These are phyloP conservation scores for Fusarium kyushuense DNA, from an alignment of 2,329 filamentous ascomycete species.

Conservation along the genomic window DNA sequence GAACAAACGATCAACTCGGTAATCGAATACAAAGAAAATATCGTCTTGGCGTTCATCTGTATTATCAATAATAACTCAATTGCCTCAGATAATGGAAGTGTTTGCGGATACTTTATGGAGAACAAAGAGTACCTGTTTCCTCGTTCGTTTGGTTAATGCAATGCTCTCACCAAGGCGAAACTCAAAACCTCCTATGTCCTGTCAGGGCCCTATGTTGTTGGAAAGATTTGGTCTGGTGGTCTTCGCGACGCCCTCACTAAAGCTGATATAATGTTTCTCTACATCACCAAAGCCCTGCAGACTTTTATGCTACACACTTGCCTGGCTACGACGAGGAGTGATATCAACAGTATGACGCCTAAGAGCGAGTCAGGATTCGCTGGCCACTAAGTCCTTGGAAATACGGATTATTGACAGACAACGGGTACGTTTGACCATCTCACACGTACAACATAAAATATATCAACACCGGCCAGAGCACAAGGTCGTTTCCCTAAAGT, in stretches of 20 bases:
- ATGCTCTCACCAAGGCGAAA: constrained; percentile 22
- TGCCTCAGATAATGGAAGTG: not conserved
- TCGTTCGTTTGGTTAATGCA: not conserved
- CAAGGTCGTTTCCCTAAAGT: constrained; percentile 17
- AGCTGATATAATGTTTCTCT: not conserved
- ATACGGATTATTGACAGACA: not conserved
- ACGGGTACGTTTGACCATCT: not conserved
- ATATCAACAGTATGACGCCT: not conserved
- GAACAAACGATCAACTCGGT: not conserved
- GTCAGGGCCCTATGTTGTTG: no score
- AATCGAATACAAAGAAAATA: not conserved
- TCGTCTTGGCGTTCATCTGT: not conserved
- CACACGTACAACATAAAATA: not conserved
- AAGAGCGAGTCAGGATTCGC: not conserved
- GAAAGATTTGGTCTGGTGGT: no score
- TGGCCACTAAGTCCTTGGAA: not conserved
- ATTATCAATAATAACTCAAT: not conserved
- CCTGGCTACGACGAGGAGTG: not conserved
- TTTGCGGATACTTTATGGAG: not conserved
- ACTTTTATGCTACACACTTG: not conserved
- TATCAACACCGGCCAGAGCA: not conserved
- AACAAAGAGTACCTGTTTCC: not conserved
- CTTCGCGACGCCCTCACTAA: not conserved
- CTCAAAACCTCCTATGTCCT: not conserved
- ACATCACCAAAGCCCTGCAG: not conserved